These are phyloP conservation scores for Botryotinia convoluta DNA, from an alignment of 2,329 filamentous ascomycete genomes.

Conservation along the genomic window DNA sequence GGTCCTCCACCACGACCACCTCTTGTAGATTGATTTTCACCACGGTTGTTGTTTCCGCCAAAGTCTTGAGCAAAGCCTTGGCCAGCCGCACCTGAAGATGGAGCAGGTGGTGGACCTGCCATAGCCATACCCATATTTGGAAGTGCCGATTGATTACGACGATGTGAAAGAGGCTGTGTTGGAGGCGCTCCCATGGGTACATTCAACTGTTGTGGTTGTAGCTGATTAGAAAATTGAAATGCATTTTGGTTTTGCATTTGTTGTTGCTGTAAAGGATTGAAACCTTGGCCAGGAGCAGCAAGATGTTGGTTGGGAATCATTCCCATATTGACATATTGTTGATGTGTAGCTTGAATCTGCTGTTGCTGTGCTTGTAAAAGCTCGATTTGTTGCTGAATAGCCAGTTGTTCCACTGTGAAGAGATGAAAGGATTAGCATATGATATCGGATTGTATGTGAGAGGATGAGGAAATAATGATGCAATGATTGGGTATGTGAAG, in stretches of 20 bases:
- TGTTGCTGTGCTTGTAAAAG: constrained; percentile 96
- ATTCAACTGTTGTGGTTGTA: constrained; percentile 69
- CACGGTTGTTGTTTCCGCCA: constrained; percentile 51
- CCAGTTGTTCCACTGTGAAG: constrained; percentile 87
- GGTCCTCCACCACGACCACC: constrained; percentile 71
- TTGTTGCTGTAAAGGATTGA: constrained; percentile 75
- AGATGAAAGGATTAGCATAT: constrained; percentile 5
- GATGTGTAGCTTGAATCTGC: constrained; percentile 92
- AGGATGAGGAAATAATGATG: neutral
- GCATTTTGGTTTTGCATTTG: constrained; percentile 72
- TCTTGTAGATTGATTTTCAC: constrained; percentile 66
- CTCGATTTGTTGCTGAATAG: constrained; percentile 97
- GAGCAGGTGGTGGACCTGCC: constrained; percentile 76
- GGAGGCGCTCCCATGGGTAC: constrained; percentile 73
- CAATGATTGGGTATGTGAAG: constrained; percentile 23
- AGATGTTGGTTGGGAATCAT: constrained; percentile 86
- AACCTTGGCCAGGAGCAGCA: constrained; percentile 57
- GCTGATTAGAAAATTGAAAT: constrained; percentile 85
- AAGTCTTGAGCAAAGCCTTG: constrained; percentile 77
- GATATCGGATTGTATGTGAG: neutral
- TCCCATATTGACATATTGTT: constrained; percentile 97
- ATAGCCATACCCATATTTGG: constrained; percentile 76
- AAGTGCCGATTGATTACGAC: constrained; percentile 95
- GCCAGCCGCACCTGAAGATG: constrained; percentile 81
- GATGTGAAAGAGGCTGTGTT: constrained; percentile 79